Conservation (phyloP, 352 stramenopile genomes). For the Plasmopara viticola region DNA sequence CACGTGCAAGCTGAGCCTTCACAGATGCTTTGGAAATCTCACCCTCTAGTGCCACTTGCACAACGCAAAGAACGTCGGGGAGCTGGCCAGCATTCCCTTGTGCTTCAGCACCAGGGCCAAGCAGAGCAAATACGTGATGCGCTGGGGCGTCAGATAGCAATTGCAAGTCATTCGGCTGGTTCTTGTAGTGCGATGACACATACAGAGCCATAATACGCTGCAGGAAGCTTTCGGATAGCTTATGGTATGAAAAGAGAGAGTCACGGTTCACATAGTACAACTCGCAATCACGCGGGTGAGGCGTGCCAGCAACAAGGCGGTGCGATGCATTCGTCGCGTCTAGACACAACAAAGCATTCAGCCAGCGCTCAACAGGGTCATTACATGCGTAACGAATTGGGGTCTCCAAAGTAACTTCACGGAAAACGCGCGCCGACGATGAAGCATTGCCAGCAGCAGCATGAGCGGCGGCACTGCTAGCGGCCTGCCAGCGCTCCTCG, state of each 20-base stretch:
- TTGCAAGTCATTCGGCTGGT: conserved; percentile 99
- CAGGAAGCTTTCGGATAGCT: conserved; percentile 94
- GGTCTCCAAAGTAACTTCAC: conserved; percentile 94
- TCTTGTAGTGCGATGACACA: conserved; percentile 99
- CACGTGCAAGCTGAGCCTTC: conserved; percentile 90
- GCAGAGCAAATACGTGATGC: conserved; percentile 97
- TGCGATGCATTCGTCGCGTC: conserved; percentile 82
- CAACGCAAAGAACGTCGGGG: conserved; percentile 97
- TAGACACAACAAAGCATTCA: conserved; percentile 97
- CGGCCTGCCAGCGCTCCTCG: conserved; percentile 93
- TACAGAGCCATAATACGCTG: conserved; percentile 94
- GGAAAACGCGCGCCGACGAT: conserved; percentile 73
- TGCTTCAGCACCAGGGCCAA: conserved; percentile 91
- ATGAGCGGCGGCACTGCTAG: conserved; percentile 79
- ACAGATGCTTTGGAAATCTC: conserved; percentile 96
- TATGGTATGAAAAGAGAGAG: conserved; percentile 99
- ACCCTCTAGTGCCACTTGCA: conserved; percentile 97
- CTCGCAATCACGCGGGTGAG: conserved; percentile 94
- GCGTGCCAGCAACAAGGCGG: conserved; percentile 89
- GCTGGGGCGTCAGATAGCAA: conserved; percentile 97
- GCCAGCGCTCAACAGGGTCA: conserved; percentile 96
- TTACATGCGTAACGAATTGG: conserved; percentile 96
- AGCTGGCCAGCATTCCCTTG: conserved; percentile 87
- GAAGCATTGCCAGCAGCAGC: conserved; percentile 31
- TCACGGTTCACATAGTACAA: conserved; percentile 99